phyloP scores from a whole-genome alignment of 768 basidiomycete genomes.

The Tulasnella sp. region DNA sequence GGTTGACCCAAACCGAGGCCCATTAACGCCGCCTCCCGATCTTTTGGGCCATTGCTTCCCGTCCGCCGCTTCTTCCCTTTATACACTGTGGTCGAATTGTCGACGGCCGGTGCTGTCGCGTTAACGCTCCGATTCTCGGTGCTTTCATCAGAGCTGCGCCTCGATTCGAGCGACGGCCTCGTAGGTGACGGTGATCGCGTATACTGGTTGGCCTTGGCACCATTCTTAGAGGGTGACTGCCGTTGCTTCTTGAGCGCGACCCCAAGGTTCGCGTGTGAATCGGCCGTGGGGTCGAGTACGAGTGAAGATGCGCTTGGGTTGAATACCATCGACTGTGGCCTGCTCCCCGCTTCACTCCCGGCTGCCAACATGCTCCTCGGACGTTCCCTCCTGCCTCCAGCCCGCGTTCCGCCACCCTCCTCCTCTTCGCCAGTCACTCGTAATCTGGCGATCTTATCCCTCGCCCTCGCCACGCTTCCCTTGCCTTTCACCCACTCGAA shows the following conservation, averaged over 20 bases:
- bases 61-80: background rate
- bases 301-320: background rate
- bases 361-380: slow-evolving; percentile 8
- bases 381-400: background rate
- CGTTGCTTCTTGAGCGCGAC: background rate
- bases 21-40: background rate
- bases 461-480: slow-evolving; percentile 24
- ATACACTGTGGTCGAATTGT: background rate
- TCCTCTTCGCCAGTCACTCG: background rate
- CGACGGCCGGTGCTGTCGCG: background rate
- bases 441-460: slow-evolving; percentile 20
- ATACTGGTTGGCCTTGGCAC: background rate
- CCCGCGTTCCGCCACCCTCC: no score
- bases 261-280: background rate
- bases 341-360: background rate
- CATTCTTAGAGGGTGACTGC: background rate
- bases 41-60: background rate
- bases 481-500: slow-evolving; percentile 69
- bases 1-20: background rate
- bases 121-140: background rate
- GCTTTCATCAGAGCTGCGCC: slow-evolving; percentile 7
- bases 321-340: background rate
- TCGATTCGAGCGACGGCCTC: slow-evolving; percentile 1
- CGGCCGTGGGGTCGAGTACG: background rate
- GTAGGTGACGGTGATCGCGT: background rate